phyloP scores from a whole-genome alignment of 768 basidiomycete genomes.

The Kwoniella dendrophila region DNA sequence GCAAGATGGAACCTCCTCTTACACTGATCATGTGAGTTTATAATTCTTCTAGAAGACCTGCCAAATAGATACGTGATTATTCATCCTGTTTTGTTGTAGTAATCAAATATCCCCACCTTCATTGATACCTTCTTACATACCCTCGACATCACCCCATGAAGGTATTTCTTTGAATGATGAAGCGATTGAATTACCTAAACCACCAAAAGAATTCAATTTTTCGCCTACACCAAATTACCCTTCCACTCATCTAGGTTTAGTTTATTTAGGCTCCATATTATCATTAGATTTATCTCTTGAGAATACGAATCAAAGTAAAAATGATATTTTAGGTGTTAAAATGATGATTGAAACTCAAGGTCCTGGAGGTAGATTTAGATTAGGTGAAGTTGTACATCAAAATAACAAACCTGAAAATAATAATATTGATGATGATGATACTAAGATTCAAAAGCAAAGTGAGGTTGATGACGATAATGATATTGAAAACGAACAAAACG shows the following conservation, averaged over 20 bases:
- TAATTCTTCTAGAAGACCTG: not conserved
- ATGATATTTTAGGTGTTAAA: constrained; percentile 63
- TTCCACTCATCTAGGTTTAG: constrained; percentile 78
- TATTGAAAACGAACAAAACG: too few species aligned
- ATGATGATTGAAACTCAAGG: constrained; percentile 81
- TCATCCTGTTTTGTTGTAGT: constrained; percentile 4
- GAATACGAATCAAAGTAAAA: constrained; percentile 62
- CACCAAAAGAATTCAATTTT: constrained; percentile 76
- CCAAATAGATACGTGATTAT: not conserved
- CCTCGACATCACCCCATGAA: constrained; percentile 5
- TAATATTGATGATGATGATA: constrained; percentile 55
- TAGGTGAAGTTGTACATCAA: constrained; percentile 42
- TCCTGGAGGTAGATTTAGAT: constrained; percentile 62
- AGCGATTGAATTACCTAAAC: constrained; percentile 50
- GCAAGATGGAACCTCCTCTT: constrained; percentile 17
- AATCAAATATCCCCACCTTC: constrained; percentile 26
- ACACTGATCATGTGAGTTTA: constrained; percentile 17
- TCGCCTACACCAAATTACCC: constrained; percentile 80
- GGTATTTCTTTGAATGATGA: constrained; percentile 5
- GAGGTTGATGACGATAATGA: constrained; percentile 64
- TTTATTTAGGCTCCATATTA: constrained; percentile 89
- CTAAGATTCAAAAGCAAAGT: not conserved
- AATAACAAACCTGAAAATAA: constrained; percentile 58
- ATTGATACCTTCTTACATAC: constrained; percentile 17
- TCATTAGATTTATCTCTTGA: constrained; percentile 78